These are phyloP conservation scores for Spinellus fusiger DNA, from an alignment of 192 early-diverging fungal species.

Conservation along the genomic window DNA sequence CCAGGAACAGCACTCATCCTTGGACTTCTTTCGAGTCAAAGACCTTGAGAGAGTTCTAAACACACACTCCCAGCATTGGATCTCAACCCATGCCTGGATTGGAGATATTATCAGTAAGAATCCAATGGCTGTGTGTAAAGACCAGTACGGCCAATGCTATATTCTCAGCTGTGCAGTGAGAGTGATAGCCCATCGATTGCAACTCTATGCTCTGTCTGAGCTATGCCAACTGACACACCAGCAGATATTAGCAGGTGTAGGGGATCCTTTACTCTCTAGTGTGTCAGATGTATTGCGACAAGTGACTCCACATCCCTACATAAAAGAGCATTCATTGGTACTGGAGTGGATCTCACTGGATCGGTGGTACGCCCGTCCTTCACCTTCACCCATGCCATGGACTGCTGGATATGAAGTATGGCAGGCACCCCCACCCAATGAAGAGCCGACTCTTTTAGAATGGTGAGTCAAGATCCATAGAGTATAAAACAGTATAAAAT, in stretches of 20 bases:
- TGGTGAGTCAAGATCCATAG: background rate
- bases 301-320: background rate
- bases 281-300: background rate
- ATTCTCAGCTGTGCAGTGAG: background rate
- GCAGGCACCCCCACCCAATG: background rate
- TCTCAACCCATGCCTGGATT: too few relatives aligned
- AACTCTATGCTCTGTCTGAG: slow-evolving; percentile 16
- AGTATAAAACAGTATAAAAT: background rate
- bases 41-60: too few relatives aligned
- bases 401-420: background rate
- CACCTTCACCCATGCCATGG: background rate
- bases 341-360: background rate
- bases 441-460: background rate
- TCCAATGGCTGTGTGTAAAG: background rate
- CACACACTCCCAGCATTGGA: too few relatives aligned
- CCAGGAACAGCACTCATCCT: too few relatives aligned
- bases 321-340: background rate
- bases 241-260: slow-evolving; percentile 9
- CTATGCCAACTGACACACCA: slow-evolving; percentile 12
- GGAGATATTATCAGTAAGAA: too few relatives aligned
- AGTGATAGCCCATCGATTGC: slow-evolving; percentile 5
- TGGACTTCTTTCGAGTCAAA: too few relatives aligned
- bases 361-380: background rate
- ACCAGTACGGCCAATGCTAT: background rate
- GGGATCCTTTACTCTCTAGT: slow-evolving; percentile 4